Conservation (phyloP, 2,329 filamentous ascomycete species). For the Apiospora sp. region DNA sequence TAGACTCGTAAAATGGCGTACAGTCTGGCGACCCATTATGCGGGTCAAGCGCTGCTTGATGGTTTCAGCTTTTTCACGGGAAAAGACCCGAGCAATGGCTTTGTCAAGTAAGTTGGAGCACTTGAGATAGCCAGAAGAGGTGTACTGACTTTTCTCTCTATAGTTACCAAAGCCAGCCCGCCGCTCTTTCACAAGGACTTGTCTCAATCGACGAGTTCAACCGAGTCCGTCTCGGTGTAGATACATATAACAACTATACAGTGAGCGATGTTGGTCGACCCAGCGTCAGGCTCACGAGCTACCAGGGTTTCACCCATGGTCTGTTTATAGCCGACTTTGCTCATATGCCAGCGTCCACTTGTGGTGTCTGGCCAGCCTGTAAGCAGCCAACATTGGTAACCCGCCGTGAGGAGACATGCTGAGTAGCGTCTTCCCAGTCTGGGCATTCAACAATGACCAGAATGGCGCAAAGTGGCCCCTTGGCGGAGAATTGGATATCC, state of each 20-base stretch:
- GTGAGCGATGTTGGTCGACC: constrained; percentile 52
- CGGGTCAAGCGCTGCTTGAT: constrained; percentile 42
- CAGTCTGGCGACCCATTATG: constrained; percentile 42
- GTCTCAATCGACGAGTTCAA: constrained; percentile 52
- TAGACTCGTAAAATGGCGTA: constrained; percentile 36
- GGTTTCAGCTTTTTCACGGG: constrained; percentile 60
- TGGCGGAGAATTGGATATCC: constrained; percentile 73
- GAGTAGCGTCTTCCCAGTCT: constrained; percentile 48
- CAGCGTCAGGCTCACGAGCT: constrained; percentile 73
- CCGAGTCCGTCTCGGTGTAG: constrained; percentile 56
- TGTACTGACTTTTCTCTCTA: neutral
- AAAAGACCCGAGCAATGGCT: constrained; percentile 71
- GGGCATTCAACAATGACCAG: constrained; percentile 51
- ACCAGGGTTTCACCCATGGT: constrained; percentile 68
- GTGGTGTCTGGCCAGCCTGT: constrained; percentile 79
- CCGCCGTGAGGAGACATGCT: constrained; percentile 1
- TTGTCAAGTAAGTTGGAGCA: constrained; percentile 64
- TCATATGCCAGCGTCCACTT: constrained; percentile 76
- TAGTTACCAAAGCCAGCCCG: constrained; percentile 54
- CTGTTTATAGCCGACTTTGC: constrained; percentile 76
- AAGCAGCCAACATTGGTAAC: constrained; percentile 35
- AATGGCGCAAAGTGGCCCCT: constrained; percentile 65
- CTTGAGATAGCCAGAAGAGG: neutral
- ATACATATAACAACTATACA: constrained; percentile 48
- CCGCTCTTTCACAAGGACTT: constrained; percentile 49